phyloP scores from a whole-genome alignment of 2,329 filamentous ascomycete genomes.

The Paracorniculantispora psalliotae region DNA sequence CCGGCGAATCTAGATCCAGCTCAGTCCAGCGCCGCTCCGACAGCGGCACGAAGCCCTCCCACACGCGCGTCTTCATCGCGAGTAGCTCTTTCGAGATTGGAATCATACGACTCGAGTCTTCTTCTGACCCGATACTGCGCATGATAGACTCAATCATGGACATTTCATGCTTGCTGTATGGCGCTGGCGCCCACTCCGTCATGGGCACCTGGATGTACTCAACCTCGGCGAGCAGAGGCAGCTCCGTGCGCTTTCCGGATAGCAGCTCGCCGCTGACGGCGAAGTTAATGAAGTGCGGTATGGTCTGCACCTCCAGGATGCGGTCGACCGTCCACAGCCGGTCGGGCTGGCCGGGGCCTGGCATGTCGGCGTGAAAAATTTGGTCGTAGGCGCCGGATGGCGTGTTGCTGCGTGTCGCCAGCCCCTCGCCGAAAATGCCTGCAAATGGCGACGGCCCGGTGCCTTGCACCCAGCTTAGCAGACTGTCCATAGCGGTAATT shows the following conservation, averaged over 20 bases:
- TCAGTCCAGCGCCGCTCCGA: slow-evolving; percentile 25
- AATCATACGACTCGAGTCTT: slow-evolving; percentile 18
- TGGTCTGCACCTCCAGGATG: slow-evolving; percentile 21
- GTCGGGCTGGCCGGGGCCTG: neutral
- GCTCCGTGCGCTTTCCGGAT: slow-evolving; percentile 6
- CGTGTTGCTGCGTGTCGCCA: neutral
- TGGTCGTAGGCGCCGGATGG: neutral
- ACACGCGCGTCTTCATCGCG: slow-evolving; percentile 25
- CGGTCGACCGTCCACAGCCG: slow-evolving; percentile 21
- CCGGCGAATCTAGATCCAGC: slow-evolving; percentile 17
- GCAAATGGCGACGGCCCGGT: neutral
- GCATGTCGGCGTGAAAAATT: neutral
- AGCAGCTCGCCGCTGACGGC: slow-evolving; percentile 14
- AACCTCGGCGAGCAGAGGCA: neutral
- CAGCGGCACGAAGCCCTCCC: slow-evolving; percentile 25
- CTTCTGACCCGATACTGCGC: slow-evolving; percentile 18
- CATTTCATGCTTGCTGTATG: slow-evolving; percentile 12
- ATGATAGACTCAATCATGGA: slow-evolving; percentile 14
- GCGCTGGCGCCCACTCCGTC: slow-evolving; percentile 22
- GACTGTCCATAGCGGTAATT: neutral
- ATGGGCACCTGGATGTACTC: slow-evolving; percentile 15
- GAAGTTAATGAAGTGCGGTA: slow-evolving; percentile 20
- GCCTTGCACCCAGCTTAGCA: neutral
- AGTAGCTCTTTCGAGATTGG: slow-evolving; percentile 24
- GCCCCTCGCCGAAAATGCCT: neutral